Evolutionary conservation across 495 filamentous ascomycete genomes (phyloP).

Genomic region (Podospora australis): DNA sequence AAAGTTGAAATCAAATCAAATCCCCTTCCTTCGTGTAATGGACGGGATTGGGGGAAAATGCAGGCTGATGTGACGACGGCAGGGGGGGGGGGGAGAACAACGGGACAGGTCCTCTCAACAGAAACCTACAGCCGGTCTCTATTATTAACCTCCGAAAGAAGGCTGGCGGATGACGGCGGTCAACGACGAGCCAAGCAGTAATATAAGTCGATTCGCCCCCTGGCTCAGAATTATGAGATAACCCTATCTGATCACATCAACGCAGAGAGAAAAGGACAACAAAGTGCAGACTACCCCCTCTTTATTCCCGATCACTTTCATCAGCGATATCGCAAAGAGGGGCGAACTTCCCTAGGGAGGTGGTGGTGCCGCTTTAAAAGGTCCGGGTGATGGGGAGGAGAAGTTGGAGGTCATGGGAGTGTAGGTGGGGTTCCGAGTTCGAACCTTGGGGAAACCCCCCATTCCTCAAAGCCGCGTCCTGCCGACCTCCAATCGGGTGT

Average conservation of each 20-base stretch:
- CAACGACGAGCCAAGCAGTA: no score
- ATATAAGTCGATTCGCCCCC: neutral
- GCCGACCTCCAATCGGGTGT: slow-evolving; percentile 14
- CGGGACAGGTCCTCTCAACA: no score
- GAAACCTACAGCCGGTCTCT: slow-evolving; percentile 2
- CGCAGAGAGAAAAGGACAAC: no score
- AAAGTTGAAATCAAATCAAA: neutral
- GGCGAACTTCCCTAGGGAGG: no score
- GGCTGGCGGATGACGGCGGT: neutral
- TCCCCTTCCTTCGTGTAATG: neutral
- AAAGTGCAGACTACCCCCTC: neutral
- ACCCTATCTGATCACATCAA: no score
- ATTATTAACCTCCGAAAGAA: slow-evolving; percentile 5
- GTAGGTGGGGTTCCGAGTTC: neutral
- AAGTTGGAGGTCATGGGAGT: slow-evolving; percentile 1
- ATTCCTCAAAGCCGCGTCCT: slow-evolving; percentile 15
- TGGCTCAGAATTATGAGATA: neutral
- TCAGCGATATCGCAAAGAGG: slow-evolving; percentile 5
- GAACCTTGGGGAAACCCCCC: slow-evolving; percentile 3
- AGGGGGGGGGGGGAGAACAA: no score
- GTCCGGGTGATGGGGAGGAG: slow-evolving; percentile 8
- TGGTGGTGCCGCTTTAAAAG: neutral
- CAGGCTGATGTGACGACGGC: slow-evolving; percentile 1
- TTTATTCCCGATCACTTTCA: slow-evolving; percentile 16
- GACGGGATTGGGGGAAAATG: neutral